Evolutionary conservation across 805 yeast species (phyloP), one percentile per base, ranked within the genome.

Genomic region (Suhomyces sp.): DNA sequence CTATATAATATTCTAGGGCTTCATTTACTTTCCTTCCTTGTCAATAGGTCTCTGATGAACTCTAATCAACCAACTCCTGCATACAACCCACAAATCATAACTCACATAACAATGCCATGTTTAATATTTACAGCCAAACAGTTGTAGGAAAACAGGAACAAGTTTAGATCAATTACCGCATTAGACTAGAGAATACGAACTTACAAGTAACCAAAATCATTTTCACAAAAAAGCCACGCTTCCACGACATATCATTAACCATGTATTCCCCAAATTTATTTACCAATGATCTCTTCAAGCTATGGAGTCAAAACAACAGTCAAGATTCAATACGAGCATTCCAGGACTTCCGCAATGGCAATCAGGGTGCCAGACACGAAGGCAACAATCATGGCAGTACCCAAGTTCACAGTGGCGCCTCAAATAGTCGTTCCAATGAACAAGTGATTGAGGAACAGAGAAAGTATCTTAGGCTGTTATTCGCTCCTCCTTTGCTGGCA

Each of bases 401-500:
- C 25, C 30, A 9, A 19, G 16, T 20, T 14, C 22, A 20, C 24
- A 6, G 16, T 3, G 13, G 20, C 20, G 11, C 15, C 11, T 12
- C 21, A 5, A 19, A 10, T 19, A 10, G 48, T 50, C 26, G 33
- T 5, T 28, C 34, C 46, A 51, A 36, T 17, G 45, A 38, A 28
- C 38, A 30, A 40, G 40, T 37, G 17, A 34, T 39, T 14, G 54
- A 48, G 31, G 50, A 50, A n/a, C 48, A 51, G 35, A 22, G 55
- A 24, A 35, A 33, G 30, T 37, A 47, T 16, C 32, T 54, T n/a
- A 44, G 50, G 9, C 52, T 42, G 32, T 40, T 50, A 23, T 64
- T 54, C 41, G 77, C 77, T 1, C 81, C 81, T 2, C 79, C 82
- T 6, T 51, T 77, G 15, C 68, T 75, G 13, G 76, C 79, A 2